A percentile compares a stretch with the other conserved stretches of the same genome.
Evolutionary conservation across 192 early-diverging fungal genomes (phyloP).

Genomic region (Coemansia sp.): DNA sequence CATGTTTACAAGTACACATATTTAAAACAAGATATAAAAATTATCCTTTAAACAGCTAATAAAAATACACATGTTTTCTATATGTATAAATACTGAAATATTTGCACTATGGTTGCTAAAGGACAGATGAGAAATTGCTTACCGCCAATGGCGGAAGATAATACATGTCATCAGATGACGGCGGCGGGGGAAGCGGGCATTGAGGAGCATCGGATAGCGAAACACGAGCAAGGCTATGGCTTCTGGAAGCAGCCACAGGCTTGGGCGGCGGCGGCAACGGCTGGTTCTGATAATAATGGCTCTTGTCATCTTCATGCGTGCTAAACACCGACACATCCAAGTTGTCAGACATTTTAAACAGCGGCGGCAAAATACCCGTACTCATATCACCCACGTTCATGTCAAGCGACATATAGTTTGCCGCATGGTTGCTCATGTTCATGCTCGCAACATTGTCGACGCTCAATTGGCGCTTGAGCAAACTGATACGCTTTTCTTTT

Average conservation of each 20-base stretch:
- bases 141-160: not conserved
- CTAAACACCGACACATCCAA: not conserved
- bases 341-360: not conserved
- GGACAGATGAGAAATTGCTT: not conserved
- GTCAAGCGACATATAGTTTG: slow-evolving; percentile 9
- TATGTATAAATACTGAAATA: not conserved
- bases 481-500: slow-evolving; percentile 34
- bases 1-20: not conserved
- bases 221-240: not conserved
- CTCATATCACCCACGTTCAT: not conserved
- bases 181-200: slow-evolving; percentile 13
- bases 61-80: not conserved
- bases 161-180: not conserved
- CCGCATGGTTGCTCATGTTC: not conserved
- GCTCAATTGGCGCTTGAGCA: slow-evolving; percentile 44
- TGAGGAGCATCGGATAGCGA: slow-evolving; percentile 11
- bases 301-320: not conserved
- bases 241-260: not conserved
- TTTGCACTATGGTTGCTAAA: not conserved
- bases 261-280: slow-evolving; percentile 12
- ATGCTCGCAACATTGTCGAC: slow-evolving; percentile 15
- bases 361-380: not conserved
- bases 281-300: slow-evolving; percentile 14
- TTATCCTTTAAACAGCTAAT: not conserved
- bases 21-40: not conserved